These are phyloP conservation scores for Tephrocybe sp. DNA, from an alignment of 768 basidiomycete species.

Conservation along the genomic window DNA sequence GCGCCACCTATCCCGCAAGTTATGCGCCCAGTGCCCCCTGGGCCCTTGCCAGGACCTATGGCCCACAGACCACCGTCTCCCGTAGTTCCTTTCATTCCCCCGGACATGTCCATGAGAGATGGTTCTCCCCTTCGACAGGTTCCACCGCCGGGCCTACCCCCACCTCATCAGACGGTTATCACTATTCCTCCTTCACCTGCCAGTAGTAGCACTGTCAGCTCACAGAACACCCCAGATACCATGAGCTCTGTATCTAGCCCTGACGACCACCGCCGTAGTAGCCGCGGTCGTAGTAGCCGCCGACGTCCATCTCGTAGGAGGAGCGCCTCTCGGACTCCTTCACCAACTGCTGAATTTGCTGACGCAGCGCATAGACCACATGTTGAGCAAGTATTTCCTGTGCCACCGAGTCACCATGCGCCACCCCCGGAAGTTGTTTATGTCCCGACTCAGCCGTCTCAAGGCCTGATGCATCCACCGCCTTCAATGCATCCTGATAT, in stretches of 20 bases:
- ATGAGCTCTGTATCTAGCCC: neutral
- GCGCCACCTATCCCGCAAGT: constrained; percentile 20
- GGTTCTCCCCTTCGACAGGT: constrained; percentile 2
- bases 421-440: constrained; percentile 10
- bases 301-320: constrained; percentile 1
- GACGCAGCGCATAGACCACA: too few relatives aligned
- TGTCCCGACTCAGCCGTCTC: neutral
- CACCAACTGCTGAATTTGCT: constrained; percentile 4
- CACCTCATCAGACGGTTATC: too few relatives aligned
- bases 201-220: neutral
- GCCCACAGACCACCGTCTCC: constrained; percentile 12
- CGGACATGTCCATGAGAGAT: neutral
- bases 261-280: too few relatives aligned
- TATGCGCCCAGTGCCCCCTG: neutral
- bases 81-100: constrained; percentile 14
- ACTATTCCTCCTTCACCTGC: neutral
- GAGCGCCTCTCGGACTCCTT: constrained; percentile 1
- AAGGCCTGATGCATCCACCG: too few relatives aligned
- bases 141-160: constrained; percentile 1
- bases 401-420: too few relatives aligned
- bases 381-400: too few relatives aligned
- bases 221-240: neutral
- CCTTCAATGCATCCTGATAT: neutral
- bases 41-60: constrained; percentile 17
- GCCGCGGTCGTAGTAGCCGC: too few relatives aligned